Percentiles rank a stretch among this genome's conserved stretches.
Conservation (phyloP, 768 basidiomycete species). For the Rubroboletus satanas region DNA sequence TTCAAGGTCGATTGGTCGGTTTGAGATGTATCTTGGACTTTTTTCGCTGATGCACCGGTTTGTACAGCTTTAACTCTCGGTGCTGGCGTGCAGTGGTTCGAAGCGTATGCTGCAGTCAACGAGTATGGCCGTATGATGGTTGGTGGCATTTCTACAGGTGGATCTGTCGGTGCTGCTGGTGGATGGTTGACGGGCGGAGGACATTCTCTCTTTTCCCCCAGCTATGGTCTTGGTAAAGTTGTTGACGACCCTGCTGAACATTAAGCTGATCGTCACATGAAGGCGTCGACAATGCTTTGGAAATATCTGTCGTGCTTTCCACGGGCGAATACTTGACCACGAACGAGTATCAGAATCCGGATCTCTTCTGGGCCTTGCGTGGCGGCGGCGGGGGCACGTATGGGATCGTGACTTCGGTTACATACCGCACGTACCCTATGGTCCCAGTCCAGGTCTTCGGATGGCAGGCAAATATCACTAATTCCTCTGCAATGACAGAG, state of each 20-base stretch:
- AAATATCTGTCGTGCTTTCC: slow-evolving; percentile 44
- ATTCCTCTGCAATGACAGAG: slow-evolving; percentile 23
- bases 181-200: slow-evolving; percentile 50
- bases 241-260: background rate
- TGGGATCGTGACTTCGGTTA: slow-evolving; percentile 44
- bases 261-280: background rate
- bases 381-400: slow-evolving; percentile 49
- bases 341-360: slow-evolving; percentile 39
- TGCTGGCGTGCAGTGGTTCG: slow-evolving; percentile 45
- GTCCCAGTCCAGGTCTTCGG: slow-evolving; percentile 30
- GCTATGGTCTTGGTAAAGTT: slow-evolving; percentile 39
- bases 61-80: slow-evolving; percentile 32
- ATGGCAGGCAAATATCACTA: slow-evolving; percentile 31
- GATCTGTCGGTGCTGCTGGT: slow-evolving; percentile 46
- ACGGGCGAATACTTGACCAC: slow-evolving; percentile 37
- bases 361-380: slow-evolving; percentile 53
- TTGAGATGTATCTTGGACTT: background rate
- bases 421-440: slow-evolving; percentile 41
- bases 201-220: slow-evolving; percentile 39
- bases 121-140: slow-evolving; percentile 40
- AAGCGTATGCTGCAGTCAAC: slow-evolving; percentile 40
- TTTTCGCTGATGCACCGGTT: background rate
- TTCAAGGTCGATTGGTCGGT: background rate
- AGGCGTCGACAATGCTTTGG: slow-evolving; percentile 47
- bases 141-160: slow-evolving; percentile 39